Evolutionary conservation across 1,284 basidiomycete genomes (phyloP).

Genomic region (Meripilus lineatus): DNA sequence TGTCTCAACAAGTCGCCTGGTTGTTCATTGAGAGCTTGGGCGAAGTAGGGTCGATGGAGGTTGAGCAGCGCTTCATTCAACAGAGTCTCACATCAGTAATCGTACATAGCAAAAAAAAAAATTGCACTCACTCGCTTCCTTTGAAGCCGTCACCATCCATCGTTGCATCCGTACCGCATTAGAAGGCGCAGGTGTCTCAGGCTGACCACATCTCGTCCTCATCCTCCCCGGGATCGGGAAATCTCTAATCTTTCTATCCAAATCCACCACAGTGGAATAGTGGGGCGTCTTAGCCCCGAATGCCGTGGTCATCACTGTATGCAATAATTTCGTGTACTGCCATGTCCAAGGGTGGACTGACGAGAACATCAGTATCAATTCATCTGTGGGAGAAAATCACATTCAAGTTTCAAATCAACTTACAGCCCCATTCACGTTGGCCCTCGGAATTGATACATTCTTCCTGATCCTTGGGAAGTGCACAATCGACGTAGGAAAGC

Average conservation of each 20-base stretch:
- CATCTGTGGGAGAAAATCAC: no score
- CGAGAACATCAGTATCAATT: no score
- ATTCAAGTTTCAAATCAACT: slow-evolving; percentile 17
- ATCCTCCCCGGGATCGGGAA: slow-evolving; percentile 48
- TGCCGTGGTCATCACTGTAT: slow-evolving; percentile 45
- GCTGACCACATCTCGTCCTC: slow-evolving; percentile 31
- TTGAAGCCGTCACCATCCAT: slow-evolving; percentile 43
- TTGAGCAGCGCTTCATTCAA: slow-evolving; percentile 53
- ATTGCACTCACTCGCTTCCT: slow-evolving; percentile 51
- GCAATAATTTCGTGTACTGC: slow-evolving; percentile 48
- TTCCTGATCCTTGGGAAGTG: slow-evolving; percentile 44
- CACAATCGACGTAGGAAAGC: slow-evolving; percentile 49
- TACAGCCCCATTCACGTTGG: slow-evolving; percentile 44
- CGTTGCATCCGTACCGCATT: slow-evolving; percentile 35
- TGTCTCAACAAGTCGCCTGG: slow-evolving; percentile 54
- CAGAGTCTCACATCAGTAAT: no score
- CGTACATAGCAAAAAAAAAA: neutral
- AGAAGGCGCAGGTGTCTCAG: slow-evolving; percentile 15
- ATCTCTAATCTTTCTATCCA: slow-evolving; percentile 36
- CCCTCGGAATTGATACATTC: slow-evolving; percentile 33
- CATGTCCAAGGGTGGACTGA: slow-evolving; percentile 56
- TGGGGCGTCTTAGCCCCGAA: slow-evolving; percentile 50
- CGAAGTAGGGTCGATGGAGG: slow-evolving; percentile 64
- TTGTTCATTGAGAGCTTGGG: slow-evolving; percentile 55
- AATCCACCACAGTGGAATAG: slow-evolving; percentile 39